Evolutionary conservation across 257 asterid species (phyloP), one percentile per base, ranked within the genome.

Genomic region (Asclepias syriaca): DNA sequence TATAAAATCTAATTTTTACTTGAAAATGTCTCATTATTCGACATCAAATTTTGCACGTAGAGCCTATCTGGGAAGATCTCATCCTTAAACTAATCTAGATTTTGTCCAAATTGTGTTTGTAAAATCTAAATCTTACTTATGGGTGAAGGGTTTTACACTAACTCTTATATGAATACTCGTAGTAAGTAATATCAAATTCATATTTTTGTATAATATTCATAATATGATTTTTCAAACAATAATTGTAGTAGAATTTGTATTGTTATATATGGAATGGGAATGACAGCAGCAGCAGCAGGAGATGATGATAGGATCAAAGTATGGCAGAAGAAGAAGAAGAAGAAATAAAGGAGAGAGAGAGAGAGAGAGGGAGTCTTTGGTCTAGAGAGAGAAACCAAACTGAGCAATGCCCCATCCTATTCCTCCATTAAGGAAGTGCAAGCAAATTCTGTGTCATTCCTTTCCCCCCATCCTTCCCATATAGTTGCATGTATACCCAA

Each of bases 401-500:
- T 11, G 53, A 48, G 16, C 16, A 32, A 61, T 88, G 90, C 85
- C 97, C 95, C 95, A 87, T 90, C 95, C 91, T 83, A 87, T 87
- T 88, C 91, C 72, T 84, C 88, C 95, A 84, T 81, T 84, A 73
- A 85, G 82, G 87, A 85, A 82, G 86, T 86, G 93, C 93, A 82
- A 85, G 93, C 93, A 82, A 85, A 84, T 89, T 86, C 96, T 93
- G 98, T 93, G 98, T 85, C 83, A 85, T 85, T 81, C 90, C 48
- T 43, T 43, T 43, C 48, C 10, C 96, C 98, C 27, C 58, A 88
- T 90, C 87, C 90, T 88, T 70, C 77, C 85, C 92, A 43, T 94
- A 82, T 79, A 77, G 85, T 81, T 87, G 77, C 83, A 77, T 90
- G 96, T 88, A 89, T 77, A 66, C 45, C 43, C 43, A 10, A 10